These are phyloP conservation scores for Corylus avellana DNA, from an alignment of 306 rosid species.

Conservation along the genomic window DNA sequence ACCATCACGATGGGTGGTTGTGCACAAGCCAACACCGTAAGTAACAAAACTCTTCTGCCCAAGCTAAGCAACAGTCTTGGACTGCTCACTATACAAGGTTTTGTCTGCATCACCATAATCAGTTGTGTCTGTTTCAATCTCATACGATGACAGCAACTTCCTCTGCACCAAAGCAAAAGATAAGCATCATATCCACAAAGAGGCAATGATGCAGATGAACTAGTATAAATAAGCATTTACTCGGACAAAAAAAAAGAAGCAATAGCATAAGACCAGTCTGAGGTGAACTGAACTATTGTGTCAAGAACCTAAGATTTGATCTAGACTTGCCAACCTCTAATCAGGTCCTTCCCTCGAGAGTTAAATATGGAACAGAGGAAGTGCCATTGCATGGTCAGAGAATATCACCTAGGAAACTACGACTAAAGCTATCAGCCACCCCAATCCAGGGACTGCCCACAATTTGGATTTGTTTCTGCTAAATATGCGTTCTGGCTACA, in stretches of 20 bases:
- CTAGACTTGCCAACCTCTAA: not conserved
- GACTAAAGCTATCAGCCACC: not conserved
- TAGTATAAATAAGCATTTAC: not conserved
- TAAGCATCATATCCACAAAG: not conserved
- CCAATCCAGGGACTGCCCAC: not conserved
- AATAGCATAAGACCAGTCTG: not conserved
- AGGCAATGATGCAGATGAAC: not conserved
- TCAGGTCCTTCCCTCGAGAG: not conserved
- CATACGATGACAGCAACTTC: constrained; percentile 69
- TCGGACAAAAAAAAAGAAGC: too few species aligned
- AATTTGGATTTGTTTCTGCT: not conserved
- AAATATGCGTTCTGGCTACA: too few species aligned
- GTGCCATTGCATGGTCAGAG: not conserved
- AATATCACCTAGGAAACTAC: not conserved
- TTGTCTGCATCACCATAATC: constrained; percentile 27
- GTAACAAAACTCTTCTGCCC: constrained; percentile 3
- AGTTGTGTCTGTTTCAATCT: constrained; percentile 39
- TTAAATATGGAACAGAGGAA: not conserved
- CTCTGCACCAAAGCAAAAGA: constrained; percentile 47
- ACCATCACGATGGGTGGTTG: not conserved
- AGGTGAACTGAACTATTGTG: not conserved
- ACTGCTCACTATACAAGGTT: constrained; percentile 29
- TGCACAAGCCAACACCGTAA: not conserved
- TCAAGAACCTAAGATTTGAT: not conserved
- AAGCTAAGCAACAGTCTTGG: constrained; percentile 38